Evolutionary conservation across 306 rosid species (phyloP).

Genomic region (Neltuma alba): DNA sequence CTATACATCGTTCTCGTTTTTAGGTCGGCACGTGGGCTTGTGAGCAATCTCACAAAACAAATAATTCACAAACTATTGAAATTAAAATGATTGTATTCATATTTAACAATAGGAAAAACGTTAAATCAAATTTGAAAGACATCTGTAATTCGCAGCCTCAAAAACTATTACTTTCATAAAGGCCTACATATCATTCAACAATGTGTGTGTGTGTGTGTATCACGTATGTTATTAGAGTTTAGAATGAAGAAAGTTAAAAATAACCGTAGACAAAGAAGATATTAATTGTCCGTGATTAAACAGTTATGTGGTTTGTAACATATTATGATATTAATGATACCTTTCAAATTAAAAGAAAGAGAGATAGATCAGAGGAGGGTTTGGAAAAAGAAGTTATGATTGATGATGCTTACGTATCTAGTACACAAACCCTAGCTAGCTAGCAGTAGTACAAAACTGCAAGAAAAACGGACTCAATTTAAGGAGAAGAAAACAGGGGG

Average conservation of each 20-base stretch:
- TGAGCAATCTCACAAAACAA: not conserved
- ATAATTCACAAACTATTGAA: no score
- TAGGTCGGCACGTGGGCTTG: not conserved
- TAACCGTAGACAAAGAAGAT: not conserved
- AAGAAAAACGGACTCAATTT: not conserved
- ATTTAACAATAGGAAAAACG: not conserved
- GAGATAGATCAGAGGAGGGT: no score
- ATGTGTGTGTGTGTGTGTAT: not conserved
- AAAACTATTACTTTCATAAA: not conserved
- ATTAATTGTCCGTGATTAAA: no score
- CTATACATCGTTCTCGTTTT: not conserved
- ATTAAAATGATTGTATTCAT: not conserved
- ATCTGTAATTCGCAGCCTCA: not conserved
- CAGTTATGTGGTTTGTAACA: no score
- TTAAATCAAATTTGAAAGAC: not conserved
- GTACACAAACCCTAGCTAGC: slow-evolving; percentile 6
- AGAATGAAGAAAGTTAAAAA: not conserved
- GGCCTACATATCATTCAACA: not conserved
- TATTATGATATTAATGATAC: no score
- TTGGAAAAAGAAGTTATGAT: not conserved
- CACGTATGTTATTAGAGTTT: not conserved
- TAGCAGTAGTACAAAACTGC: no score
- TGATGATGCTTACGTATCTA: slow-evolving; percentile 21
- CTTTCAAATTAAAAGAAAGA: no score
- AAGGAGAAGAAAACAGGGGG: slow-evolving; percentile 9